Evolutionary conservation across 192 early-diverging fungal species (phyloP).

Genomic region (Umbelopsis isabellina): DNA sequence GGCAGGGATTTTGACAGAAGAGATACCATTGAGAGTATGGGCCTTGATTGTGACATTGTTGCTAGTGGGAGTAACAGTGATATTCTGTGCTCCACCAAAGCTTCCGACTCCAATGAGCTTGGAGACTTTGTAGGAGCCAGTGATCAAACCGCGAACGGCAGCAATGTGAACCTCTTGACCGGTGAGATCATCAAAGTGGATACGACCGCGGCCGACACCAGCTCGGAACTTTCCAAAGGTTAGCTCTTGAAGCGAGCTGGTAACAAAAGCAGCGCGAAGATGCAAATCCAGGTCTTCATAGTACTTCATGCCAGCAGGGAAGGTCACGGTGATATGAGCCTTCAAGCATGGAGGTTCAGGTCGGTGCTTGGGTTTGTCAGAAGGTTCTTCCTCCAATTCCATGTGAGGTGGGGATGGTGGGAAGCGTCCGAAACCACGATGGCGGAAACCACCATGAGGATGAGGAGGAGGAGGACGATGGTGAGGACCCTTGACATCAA

Average conservation of each 20-base stretch:
- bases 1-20: slow-evolving; percentile 25
- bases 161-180: slow-evolving; percentile 26
- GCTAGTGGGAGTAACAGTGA: slow-evolving; percentile 21
- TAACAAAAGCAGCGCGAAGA: slow-evolving; percentile 14
- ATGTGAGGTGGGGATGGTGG: not conserved
- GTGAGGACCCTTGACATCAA: slow-evolving; percentile 25
- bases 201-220: slow-evolving; percentile 35
- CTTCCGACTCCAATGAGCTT: slow-evolving; percentile 11
- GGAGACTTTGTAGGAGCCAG: slow-evolving; percentile 23
- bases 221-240: slow-evolving; percentile 29
- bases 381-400: not conserved
- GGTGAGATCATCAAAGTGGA: slow-evolving; percentile 28
- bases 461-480: slow-evolving; percentile 1
- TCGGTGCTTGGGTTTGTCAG: not conserved
- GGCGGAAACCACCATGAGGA: not conserved
- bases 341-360: slow-evolving; percentile 28
- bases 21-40: slow-evolving; percentile 9
- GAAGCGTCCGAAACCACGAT: not conserved
- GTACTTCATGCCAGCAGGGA: slow-evolving; percentile 23
- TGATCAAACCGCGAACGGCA: slow-evolving; percentile 24
- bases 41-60: slow-evolving; percentile 21
- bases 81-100: slow-evolving; percentile 16
- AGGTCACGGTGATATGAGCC: slow-evolving; percentile 25
- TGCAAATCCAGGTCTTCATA: slow-evolving; percentile 27
- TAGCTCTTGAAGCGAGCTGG: slow-evolving; percentile 16